phyloP scores from a whole-genome alignment of 495 filamentous ascomycete species.

The Oidiodendron maius region DNA sequence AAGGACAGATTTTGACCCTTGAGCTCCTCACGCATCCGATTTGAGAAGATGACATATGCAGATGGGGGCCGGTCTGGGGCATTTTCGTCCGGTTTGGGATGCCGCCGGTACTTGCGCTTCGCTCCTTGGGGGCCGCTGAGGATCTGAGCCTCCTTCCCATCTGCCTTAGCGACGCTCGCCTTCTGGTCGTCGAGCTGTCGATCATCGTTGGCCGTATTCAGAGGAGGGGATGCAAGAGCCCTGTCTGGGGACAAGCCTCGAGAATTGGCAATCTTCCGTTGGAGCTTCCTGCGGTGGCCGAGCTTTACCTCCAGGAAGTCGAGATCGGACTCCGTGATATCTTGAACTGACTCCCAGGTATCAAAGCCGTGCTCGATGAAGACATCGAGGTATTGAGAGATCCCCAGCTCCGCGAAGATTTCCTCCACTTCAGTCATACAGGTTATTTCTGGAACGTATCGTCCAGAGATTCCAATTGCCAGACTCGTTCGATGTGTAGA shows the following conservation, averaged over 20 bases:
- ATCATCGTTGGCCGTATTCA: conserved; percentile 21
- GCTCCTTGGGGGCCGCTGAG: conserved; percentile 25
- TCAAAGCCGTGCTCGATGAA: conserved; percentile 75
- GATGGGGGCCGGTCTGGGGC: conserved; percentile 73
- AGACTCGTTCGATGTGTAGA: conserved; percentile 15
- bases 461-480: conserved; percentile 24
- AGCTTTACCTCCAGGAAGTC: conserved; percentile 67
- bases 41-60: conserved; percentile 79
- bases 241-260: conserved; percentile 48
- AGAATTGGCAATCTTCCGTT: conserved; percentile 50
- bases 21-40: conserved; percentile 69
- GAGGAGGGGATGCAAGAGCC: conserved; percentile 30
- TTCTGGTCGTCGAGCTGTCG: conserved; percentile 14
- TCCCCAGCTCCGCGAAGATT: conserved; percentile 63
- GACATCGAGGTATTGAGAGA: conserved; percentile 62
- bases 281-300: conserved; percentile 59
- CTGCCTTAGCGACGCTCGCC: conserved; percentile 24
- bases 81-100: conserved; percentile 76
- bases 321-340: conserved; percentile 75
- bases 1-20: conserved; percentile 69
- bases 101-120: conserved; percentile 72
- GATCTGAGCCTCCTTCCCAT: conserved; percentile 27
- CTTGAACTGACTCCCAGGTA: conserved; percentile 71
- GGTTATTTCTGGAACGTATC: conserved; percentile 19
- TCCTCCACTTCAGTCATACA: conserved; percentile 53